Evolutionary conservation across 2,329 filamentous ascomycete species (phyloP).

Genomic region (Leptographium radiaticola): DNA sequence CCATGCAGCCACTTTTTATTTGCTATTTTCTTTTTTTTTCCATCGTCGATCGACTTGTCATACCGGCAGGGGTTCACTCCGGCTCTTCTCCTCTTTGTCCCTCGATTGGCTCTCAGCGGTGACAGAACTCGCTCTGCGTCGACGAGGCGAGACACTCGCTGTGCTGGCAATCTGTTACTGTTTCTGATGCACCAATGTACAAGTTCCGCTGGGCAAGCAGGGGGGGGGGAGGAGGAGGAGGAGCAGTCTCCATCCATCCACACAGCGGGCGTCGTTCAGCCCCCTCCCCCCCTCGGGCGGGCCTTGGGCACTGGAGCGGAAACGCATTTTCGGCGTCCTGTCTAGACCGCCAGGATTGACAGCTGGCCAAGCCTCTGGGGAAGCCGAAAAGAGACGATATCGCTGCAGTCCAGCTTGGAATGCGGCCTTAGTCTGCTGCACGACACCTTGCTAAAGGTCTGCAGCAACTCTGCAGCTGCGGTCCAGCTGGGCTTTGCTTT

Average conservation of each 20-base stretch:
- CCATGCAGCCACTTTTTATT: neutral
- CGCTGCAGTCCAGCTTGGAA: neutral
- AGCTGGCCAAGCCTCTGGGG: neutral
- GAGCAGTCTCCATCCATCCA: no score
- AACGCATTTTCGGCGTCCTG: neutral
- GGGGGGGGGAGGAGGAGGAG: no score
- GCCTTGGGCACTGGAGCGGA: no score
- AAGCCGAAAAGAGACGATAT: neutral
- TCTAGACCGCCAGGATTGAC: neutral
- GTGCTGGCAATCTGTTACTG: neutral
- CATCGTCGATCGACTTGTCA: neutral
- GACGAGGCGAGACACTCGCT: neutral
- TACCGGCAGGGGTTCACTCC: neutral
- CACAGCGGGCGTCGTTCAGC: no score
- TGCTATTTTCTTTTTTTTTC: neutral
- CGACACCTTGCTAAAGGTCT: neutral
- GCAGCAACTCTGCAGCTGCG: neutral
- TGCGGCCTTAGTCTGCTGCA: neutral
- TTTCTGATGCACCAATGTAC: no score
- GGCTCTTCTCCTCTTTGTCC: neutral
- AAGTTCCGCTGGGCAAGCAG: no score
- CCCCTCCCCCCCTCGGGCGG: no score
- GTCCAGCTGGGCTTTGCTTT: neutral
- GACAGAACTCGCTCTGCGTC: neutral
- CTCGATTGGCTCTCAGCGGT: neutral